These are phyloP conservation scores for Mollisiaceae sp. DNA, from an alignment of 2,329 filamentous ascomycete genomes.

Conservation along the genomic window DNA sequence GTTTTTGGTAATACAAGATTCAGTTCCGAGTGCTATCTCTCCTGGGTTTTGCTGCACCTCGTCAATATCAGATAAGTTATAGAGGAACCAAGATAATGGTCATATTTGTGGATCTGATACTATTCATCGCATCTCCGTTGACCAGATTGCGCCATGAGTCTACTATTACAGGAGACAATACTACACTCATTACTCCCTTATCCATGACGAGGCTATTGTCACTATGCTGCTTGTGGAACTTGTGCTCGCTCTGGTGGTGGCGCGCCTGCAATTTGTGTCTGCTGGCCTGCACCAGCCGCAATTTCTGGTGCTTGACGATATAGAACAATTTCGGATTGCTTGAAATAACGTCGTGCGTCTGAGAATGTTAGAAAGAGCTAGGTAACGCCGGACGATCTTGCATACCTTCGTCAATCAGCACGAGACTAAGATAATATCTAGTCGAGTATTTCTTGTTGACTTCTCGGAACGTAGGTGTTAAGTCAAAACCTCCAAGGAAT, in stretches of 20 bases:
- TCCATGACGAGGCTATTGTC: constrained; percentile 5
- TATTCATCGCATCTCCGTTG: neutral
- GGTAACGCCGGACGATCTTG: constrained; percentile 7
- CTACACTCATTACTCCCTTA: constrained; percentile 18
- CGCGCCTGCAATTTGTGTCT: constrained; percentile 43
- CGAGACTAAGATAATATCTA: constrained; percentile 93
- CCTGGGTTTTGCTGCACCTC: no score
- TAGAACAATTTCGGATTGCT: constrained; percentile 97
- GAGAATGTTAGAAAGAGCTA: constrained; percentile 22
- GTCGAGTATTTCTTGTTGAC: constrained; percentile 99
- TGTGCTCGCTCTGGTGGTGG: constrained; percentile 40
- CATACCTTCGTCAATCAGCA: constrained; percentile 90
- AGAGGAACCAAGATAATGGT: neutral
- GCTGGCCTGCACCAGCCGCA: constrained; percentile 42
- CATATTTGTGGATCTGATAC: constrained; percentile 18
- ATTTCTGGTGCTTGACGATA: constrained; percentile 79
- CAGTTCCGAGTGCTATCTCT: no score
- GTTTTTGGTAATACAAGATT: no score
- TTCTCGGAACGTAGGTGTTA: constrained; percentile 97
- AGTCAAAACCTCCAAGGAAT: constrained; percentile 95
- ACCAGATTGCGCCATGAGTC: constrained; percentile 20
- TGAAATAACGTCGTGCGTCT: constrained; percentile 98
- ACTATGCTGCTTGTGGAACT: constrained; percentile 26
- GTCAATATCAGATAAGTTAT: no score
- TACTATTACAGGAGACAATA: constrained; percentile 36